Evolutionary conservation across 371 early-diverging fungal genomes (phyloP), one percentile per base, ranked within the genome.

Genomic region (Batkoa obscura): DNA sequence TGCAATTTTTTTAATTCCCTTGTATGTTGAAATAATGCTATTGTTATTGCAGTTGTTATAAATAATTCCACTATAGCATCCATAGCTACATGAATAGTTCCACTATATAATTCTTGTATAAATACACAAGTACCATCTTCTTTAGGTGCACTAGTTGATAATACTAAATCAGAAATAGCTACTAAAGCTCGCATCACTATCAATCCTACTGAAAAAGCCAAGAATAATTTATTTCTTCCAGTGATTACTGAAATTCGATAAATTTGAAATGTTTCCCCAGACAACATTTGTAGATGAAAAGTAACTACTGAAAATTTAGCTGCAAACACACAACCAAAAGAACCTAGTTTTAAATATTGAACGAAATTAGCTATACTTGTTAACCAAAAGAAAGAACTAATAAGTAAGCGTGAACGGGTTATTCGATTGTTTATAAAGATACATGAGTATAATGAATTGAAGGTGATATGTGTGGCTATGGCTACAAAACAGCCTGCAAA

Each of bases 31-130:
- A 55, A 41, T 5, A 55, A 43, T 2, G 43, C 55, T 12, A 43
- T 32, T 15, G 39, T 55, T 12, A 55, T 55, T 17, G 55, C 45
- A 32, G 45, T 55, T 13, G 55, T 55, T 23, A 55, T 55, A 32
- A 55, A 55, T 8, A 55, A 33, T 39, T 55, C 55, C 6, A 55
- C 55, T 15, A 55, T 55, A 12, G 55, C 55, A 33, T 55, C 55
- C 55, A 55, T 55, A 12, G 43, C 45, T 6, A 55, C 55, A 43
- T 55, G 34, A 4, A 43, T 33, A 13, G 43, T n/a, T 13, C 55
- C 55, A 8, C 31, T 38, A 32, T 31, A 55, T 33, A 31, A 31
- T 8, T 55, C 43, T 43, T 55, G 55, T 10, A 31, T 43, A 43
- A 55, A 55, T 15, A 55, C 34, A 32, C 55, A 55, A 32, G 30